Conservation (phyloP, 2,329 filamentous ascomycete species). For the Coniochaeta sp. region DNA sequence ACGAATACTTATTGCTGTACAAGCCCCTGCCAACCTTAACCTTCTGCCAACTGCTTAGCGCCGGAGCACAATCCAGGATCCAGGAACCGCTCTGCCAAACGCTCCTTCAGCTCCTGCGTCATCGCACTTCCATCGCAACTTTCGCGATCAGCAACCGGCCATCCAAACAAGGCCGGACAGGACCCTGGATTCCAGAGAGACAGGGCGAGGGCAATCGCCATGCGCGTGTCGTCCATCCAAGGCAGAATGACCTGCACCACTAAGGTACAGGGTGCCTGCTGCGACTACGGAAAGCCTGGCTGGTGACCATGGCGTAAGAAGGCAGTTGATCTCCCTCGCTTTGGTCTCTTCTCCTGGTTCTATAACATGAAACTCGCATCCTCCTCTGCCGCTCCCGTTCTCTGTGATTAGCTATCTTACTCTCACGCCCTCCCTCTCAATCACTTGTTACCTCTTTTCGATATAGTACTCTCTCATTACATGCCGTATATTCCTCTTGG, state of each 20-base stretch:
- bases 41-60: not conserved
- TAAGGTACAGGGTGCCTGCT: too few relatives aligned
- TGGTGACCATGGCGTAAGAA: not conserved
- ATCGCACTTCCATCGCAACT: conserved; percentile 4
- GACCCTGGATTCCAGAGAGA: not conserved
- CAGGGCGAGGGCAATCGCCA: not conserved
- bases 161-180: not conserved
- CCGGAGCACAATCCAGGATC: not conserved
- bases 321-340: not conserved
- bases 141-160: not conserved
- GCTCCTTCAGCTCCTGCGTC: conserved; percentile 11
- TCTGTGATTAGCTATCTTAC: not conserved
- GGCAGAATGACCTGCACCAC: not conserved
- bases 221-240: not conserved
- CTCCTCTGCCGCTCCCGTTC: not conserved
- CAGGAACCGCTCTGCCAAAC: not conserved
- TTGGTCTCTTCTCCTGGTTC: not conserved
- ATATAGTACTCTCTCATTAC: not conserved
- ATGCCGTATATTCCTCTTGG: not conserved
- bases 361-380: conserved; percentile 1
- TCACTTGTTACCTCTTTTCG: not conserved
- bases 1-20: too few relatives aligned
- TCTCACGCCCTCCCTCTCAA: not conserved
- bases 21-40: not conserved
- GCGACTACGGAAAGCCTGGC: not conserved